Evolutionary conservation across 164 flowering plant genomes (phyloP).

Genomic region (Buxus sempervirens): DNA sequence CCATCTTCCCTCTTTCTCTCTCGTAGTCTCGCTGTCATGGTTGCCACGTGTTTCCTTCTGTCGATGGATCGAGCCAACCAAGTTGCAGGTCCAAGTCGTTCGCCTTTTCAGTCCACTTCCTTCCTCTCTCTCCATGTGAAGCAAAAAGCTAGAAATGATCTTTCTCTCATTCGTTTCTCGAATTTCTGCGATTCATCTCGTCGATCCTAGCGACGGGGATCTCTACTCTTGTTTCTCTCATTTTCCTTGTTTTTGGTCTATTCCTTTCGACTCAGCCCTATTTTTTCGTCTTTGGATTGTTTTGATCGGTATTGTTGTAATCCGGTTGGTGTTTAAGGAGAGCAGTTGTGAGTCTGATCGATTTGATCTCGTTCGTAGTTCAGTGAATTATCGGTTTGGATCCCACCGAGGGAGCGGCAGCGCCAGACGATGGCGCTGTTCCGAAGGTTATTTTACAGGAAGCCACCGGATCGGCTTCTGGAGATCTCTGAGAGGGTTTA

Average conservation of each 20-base stretch:
- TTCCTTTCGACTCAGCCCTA: background rate
- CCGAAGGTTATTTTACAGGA: constrained; percentile 81
- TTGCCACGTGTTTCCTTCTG: constrained; percentile 12
- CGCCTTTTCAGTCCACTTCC: constrained; percentile 13
- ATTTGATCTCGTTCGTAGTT: constrained; percentile 19
- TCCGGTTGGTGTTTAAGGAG: constrained; percentile 11
- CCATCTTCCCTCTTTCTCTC: constrained; percentile 9
- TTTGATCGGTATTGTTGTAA: background rate
- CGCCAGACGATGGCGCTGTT: constrained; percentile 96
- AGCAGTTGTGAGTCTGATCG: constrained; percentile 18
- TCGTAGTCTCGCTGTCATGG: background rate
- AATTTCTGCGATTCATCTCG: background rate
- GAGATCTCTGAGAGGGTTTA: constrained; percentile 95
- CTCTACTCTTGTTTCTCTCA: constrained; percentile 5
- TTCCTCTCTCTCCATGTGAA: constrained; percentile 13
- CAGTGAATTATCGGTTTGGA: constrained; percentile 44
- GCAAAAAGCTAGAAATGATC: constrained; percentile 12
- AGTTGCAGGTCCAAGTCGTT: constrained; percentile 11
- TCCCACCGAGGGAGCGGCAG: constrained; percentile 55
- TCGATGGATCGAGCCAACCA: constrained; percentile 5
- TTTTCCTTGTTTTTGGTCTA: background rate
- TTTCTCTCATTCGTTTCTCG: background rate
- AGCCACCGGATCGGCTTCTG: constrained; percentile 92
- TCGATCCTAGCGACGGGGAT: constrained; percentile 1
- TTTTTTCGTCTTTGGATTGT: background rate